Base-by-base conservation (phyloP, 345 rosid species). In the Excoecaria agallocha region DNA sequence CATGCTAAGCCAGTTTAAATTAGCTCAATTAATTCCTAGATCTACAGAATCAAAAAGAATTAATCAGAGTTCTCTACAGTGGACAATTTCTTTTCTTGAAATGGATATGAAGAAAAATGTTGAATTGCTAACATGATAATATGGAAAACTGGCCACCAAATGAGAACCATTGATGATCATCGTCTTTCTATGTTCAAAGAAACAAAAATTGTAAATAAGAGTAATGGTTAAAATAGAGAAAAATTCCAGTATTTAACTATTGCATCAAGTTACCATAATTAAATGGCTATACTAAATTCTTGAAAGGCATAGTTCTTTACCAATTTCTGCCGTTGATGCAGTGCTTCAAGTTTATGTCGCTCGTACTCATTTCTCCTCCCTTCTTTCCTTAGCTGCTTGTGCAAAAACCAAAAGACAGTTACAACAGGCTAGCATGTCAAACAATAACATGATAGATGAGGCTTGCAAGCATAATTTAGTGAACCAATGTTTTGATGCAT, bases 331-430 rank as follows among this genome's bases (percentile, higher is more conserved):
- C 99, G 94, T 79, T 95, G 98, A 80, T 95, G 91, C 67, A 93
- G 72, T 76, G 98, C 88, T 85, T 93, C 98, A 79, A 95, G 84
- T 77, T 93, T 95, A 81, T 95, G 99, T 85, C 97, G 87, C 87
- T 95, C 99, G 73, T 93, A 93, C 80, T 95, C 99, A 69, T 90
- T 95, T 86, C 93, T 93, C 74, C 99, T 85, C 73, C 98, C 99
- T 80, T 95, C 98, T 86, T 95, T 95, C 73, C 90, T 85, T 73
- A 95, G 84, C 99, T 95, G 91, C 73, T 74, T 76, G 76, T 66
- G 66, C 74, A 74, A 66, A 55, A 74, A 69, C 50, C n/a, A 48
- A 45, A 76, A 65, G 30, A 49, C 22, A 25, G 74, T 50, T 24
- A 70, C 69, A 15, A 78, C 20, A 49, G 22, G 51, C 57, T 49